These are phyloP conservation scores for Suillus clintonianus DNA, from an alignment of 768 basidiomycete genomes.

Conservation along the genomic window DNA sequence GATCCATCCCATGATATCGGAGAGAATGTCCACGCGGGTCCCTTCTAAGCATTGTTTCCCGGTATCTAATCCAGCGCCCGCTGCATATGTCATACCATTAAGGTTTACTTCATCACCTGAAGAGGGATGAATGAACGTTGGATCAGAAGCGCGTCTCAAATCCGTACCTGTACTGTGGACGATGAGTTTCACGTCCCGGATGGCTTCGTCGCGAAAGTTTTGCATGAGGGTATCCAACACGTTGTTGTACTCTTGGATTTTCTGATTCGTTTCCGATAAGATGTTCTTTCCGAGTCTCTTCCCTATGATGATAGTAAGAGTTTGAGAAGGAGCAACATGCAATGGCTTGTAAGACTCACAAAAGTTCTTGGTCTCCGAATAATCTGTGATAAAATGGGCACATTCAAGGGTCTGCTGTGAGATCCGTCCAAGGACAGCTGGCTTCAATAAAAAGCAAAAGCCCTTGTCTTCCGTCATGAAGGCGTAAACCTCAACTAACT, in stretches of 20 bases:
- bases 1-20: background rate
- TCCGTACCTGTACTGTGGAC: background rate
- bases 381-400: no score
- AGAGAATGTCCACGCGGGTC: background rate
- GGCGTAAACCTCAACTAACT: no score
- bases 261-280: background rate
- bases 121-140: no score
- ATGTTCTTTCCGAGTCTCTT: no score
- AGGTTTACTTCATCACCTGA: background rate
- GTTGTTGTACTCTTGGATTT: background rate
- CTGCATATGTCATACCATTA: conserved; percentile 2
- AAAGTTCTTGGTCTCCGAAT: no score
- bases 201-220: background rate
- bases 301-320: no score
- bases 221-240: background rate
- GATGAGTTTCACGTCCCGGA: background rate
- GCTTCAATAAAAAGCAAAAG: no score
- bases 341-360: no score
- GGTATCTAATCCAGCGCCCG: background rate
- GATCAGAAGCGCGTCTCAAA: background rate
- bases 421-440: no score
- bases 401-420: no score
- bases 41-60: background rate
- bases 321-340: no score
- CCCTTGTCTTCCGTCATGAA: no score